Percentiles rank a stretch among this genome's conserved stretches.
phyloP scores from a whole-genome alignment of 768 basidiomycete species.

The Mycena leptocephala region DNA sequence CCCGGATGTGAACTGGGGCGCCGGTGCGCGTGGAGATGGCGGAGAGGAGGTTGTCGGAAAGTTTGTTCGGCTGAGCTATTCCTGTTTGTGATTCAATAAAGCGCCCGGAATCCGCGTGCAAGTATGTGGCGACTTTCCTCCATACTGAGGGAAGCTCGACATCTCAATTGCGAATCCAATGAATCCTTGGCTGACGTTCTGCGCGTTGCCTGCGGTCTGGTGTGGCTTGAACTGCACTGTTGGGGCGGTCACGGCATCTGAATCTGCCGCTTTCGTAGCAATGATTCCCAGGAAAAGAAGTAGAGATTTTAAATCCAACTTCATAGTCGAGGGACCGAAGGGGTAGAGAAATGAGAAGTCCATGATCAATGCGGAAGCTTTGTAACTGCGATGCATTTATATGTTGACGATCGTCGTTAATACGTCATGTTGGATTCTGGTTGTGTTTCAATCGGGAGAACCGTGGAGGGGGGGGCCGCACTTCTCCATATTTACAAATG shows the following conservation, averaged over 20 bases:
- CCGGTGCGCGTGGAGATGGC: conserved; percentile 6
- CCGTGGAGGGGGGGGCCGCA: too few species aligned
- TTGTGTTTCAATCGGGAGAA: too few species aligned
- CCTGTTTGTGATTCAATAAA: background rate
- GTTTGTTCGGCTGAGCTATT: background rate
- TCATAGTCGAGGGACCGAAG: background rate
- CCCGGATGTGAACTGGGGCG: conserved; percentile 7
- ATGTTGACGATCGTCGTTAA: background rate
- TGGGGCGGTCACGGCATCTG: background rate
- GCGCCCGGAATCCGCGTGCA: too few species aligned
- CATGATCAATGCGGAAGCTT: background rate
- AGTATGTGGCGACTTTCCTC: background rate
- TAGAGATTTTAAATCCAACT: background rate
- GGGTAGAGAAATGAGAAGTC: background rate
- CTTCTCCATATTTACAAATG: too few species aligned
- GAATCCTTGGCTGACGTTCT: background rate
- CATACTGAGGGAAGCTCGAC: background rate
- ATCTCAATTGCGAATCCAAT: background rate
- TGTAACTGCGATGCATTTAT: background rate
- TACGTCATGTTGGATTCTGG: background rate
- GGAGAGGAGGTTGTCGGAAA: conserved; percentile 1
- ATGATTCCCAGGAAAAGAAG: conserved; percentile 5
- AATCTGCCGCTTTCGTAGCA: background rate
- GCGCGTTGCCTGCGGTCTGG: background rate
- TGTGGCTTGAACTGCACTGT: conserved; percentile 4